These are phyloP conservation scores for Backusella morwellensis DNA, from an alignment of 192 early-diverging fungal species.

Conservation along the genomic window DNA sequence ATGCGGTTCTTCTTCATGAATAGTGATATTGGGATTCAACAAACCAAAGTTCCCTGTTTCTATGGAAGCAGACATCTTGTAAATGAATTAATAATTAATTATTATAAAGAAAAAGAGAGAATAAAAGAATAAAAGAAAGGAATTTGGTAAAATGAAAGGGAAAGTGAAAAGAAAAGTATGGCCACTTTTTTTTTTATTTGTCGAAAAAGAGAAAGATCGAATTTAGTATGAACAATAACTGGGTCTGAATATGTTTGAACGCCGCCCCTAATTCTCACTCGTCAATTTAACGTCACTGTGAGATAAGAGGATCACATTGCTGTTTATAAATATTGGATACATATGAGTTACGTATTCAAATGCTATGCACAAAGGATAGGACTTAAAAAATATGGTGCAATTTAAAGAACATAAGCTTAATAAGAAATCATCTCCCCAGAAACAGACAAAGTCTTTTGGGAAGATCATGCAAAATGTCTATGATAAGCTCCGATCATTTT, in stretches of 20 bases:
- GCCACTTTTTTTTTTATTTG: background rate
- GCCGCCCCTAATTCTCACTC: background rate
- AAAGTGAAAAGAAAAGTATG: background rate
- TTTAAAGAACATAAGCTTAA: background rate
- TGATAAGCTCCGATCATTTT: background rate
- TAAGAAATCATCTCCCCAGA: background rate
- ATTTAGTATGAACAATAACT: background rate
- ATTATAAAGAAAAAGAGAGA: background rate
- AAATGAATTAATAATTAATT: background rate
- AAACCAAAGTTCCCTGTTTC: background rate
- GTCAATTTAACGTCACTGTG: background rate
- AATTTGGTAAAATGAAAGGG: background rate
- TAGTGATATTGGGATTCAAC: background rate
- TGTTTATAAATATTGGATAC: background rate
- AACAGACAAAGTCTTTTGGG: background rate
- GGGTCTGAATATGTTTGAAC: background rate
- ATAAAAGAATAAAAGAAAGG: background rate
- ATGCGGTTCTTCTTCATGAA: background rate
- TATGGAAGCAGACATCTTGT: background rate
- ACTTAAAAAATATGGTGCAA: background rate
- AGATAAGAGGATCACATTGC: background rate
- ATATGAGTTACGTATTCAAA: no score
- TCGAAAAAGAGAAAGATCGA: background rate
- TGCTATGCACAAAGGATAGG: no score
- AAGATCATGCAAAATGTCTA: background rate